Evolutionary conservation across 1,139 yeast species (phyloP), one percentile per base, ranked within the genome.

Genomic region (Saccharomyces pastorianus): DNA sequence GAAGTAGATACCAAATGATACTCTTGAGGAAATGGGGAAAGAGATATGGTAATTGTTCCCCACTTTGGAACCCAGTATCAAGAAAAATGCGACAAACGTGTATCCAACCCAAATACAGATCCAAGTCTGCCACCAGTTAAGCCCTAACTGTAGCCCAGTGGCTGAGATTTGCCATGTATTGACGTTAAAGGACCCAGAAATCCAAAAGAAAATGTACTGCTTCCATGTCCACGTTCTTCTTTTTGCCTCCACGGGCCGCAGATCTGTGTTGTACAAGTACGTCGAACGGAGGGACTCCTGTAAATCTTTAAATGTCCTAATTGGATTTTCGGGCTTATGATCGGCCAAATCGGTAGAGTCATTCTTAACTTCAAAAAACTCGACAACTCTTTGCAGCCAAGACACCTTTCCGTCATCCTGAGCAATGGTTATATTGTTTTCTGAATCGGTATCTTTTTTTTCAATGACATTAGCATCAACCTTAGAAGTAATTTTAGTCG

Each of bases 151-250:
- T 56, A 85, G 83, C 60, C 95, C 95, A 1, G 95, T 85, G 3
- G 93, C 83, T 6, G 95, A 95, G 64, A 88, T 88, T 72, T 87
- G 91, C 91, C 95, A 88, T 13, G 96, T 87, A 68, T 86, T 88
- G 64, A 88, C 83, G 69, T 88, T 88, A 73, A 88, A 86, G 2
- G 95, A 81, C 65, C 88, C 96, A 1, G 95, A 88, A 56, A 88
- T 73, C 96, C 96, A 88, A 63, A 87, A 86, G 58, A 80, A 82
- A 13, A 85, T 84, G 66, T 74, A 88, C 65, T 87, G 85, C 70
- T 76, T 84, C 95, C 95, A 87, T 31, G 79, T 74, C 96, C 96
- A 88, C 28, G 78, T 77, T 68, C 96, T 76, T 67, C 88, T 75
- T 7, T 74, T 73, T 9, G 73, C 77, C 14, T 72, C 76, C 4